phyloP scores from a whole-genome alignment of 2,329 filamentous ascomycete genomes.

The Tetracladium maxilliforme region DNA sequence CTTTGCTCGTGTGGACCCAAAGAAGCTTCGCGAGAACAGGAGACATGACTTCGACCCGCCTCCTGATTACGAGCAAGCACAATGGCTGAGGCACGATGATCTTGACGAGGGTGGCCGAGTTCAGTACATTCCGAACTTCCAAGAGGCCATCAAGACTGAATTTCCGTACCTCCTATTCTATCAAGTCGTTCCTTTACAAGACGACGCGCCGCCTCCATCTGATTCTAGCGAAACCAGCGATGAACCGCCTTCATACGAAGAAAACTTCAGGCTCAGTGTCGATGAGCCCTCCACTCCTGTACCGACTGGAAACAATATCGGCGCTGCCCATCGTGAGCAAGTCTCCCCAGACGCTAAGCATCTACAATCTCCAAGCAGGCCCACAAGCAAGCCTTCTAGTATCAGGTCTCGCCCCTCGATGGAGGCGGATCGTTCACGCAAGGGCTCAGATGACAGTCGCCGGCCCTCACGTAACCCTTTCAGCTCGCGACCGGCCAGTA shows the following conservation, averaged over 20 bases:
- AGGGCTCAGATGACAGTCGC: too few species aligned
- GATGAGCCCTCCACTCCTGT: too few species aligned
- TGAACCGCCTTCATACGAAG: conserved; percentile 44
- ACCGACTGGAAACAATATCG: conserved; percentile 18
- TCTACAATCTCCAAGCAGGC: neutral
- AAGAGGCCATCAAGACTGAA: conserved; percentile 64
- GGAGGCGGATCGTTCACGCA: too few species aligned
- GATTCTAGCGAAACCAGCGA: conserved; percentile 21
- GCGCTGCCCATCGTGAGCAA: conserved; percentile 7
- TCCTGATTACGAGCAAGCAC: conserved; percentile 53
- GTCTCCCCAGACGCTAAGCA: conserved; percentile 8
- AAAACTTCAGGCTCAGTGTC: too few species aligned
- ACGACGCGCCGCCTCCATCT: conserved; percentile 36
- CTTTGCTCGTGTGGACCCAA: conserved; percentile 62
- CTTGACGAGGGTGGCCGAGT: conserved; percentile 57
- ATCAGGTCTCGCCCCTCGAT: too few species aligned
- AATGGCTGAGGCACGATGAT: conserved; percentile 91
- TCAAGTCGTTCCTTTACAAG: conserved; percentile 77
- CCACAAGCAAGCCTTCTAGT: too few species aligned
- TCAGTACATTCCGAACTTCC: conserved; percentile 59
- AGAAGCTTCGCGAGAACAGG: conserved; percentile 44
- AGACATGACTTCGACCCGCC: conserved; percentile 39
- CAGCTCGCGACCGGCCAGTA: too few species aligned
- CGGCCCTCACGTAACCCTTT: too few species aligned
- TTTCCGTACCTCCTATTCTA: conserved; percentile 94